Conservation (phyloP, 208 protist species). For the Tetramitus jugosus region DNA sequence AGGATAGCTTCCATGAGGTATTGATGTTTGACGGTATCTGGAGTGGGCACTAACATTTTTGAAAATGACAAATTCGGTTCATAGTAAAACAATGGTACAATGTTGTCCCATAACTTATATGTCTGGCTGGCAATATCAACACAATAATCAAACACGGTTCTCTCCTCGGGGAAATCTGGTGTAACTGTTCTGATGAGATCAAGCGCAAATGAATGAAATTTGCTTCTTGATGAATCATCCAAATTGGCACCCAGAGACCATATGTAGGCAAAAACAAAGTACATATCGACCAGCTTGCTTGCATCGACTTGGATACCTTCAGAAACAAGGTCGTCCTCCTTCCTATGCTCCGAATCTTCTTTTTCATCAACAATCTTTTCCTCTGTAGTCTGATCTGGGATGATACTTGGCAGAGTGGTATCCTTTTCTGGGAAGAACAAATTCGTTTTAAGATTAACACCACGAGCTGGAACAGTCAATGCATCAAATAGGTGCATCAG, state of each 20-base stretch:
- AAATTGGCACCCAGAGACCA: constrained; percentile 87
- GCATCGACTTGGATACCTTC: constrained; percentile 18
- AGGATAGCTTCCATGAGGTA: constrained; percentile 84
- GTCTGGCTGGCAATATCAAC: constrained; percentile 69
- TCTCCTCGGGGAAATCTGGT: constrained; percentile 79
- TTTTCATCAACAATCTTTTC: not conserved
- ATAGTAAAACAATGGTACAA: constrained; percentile 55
- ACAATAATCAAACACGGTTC: constrained; percentile 95
- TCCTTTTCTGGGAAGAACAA: not conserved
- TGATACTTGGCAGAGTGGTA: not conserved
- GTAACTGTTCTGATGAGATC: constrained; percentile 72
- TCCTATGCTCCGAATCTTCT: not conserved
- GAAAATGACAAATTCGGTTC: constrained; percentile 73
- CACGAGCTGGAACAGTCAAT: constrained; percentile 33
- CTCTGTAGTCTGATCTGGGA: not conserved
- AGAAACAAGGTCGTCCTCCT: constrained; percentile 29
- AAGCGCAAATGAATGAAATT: constrained; percentile 75
- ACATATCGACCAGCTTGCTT: constrained; percentile 64
- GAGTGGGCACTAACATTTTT: constrained; percentile 89
- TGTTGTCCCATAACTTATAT: constrained; percentile 86
- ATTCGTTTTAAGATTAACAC: not conserved
- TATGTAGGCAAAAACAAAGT: constrained; percentile 86
- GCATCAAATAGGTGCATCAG: constrained; percentile 74
- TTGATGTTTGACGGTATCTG: constrained; percentile 87
- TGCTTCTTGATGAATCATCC: constrained; percentile 72